A percentile compares a stretch with the other conserved stretches of the same genome.
These are phyloP conservation scores for Gossypium schwendimanii DNA, from an alignment of 441 rosid genomes.

Conservation along the genomic window DNA sequence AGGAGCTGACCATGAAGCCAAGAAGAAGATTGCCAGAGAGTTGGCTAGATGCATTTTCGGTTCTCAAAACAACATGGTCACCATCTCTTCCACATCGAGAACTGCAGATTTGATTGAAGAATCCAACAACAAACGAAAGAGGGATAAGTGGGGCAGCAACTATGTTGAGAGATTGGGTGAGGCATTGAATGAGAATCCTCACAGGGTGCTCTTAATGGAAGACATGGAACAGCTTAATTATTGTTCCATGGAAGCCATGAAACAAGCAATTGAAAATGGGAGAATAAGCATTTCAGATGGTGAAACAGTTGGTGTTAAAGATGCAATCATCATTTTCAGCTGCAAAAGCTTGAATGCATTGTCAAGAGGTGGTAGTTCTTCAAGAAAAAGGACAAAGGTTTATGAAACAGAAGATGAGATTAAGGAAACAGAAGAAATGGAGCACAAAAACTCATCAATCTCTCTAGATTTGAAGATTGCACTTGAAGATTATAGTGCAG, in stretches of 20 bases:
- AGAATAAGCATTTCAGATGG: constrained; percentile 31
- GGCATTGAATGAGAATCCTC: constrained; percentile 65
- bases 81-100: constrained; percentile 32
- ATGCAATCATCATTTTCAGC: constrained; percentile 45
- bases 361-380: constrained; percentile 18
- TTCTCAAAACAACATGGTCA: constrained; percentile 35
- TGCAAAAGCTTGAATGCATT: constrained; percentile 27
- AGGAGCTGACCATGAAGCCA: constrained; percentile 43
- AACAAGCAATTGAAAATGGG: constrained; percentile 40
- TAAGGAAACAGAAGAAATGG: constrained; percentile 1
- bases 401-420: constrained; percentile 6
- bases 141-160: constrained; percentile 27
- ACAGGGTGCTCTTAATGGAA: constrained; percentile 56
- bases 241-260: constrained; percentile 29
- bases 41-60: constrained; percentile 52
- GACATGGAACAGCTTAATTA: constrained; percentile 39
- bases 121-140: constrained; percentile 32
- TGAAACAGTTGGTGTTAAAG: constrained; percentile 22
- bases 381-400: not conserved
- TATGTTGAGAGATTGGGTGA: constrained; percentile 40
- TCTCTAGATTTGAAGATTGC: constrained; percentile 54
- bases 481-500: constrained; percentile 28
- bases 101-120: constrained; percentile 25
- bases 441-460: constrained; percentile 3
- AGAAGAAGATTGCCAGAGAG: constrained; percentile 48